Base-by-base conservation (phyloP, 2,329 filamentous ascomycete species). In the Alternaria tenuissima region DNA sequence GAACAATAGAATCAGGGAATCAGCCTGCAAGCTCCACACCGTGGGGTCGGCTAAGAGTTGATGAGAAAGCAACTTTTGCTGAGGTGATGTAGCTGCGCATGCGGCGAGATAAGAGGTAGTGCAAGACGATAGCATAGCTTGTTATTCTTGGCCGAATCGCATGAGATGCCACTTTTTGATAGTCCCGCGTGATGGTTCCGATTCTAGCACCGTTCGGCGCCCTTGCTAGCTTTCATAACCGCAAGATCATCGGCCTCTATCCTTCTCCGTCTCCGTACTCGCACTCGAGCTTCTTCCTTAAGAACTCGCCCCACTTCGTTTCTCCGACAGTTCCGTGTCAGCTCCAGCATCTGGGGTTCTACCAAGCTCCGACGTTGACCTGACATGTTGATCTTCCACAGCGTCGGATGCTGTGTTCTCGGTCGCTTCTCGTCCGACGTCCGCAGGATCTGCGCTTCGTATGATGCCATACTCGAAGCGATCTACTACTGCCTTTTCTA, bases 401-500 rank as follows among this genome's bases (percentile, higher is more conserved):
- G 12, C 22, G 9, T 43, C 36, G 22, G 48, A 49, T 32, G 14
- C 32, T 42, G 24, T 26, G 28, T 38, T 34, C 14, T 54, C 49
- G 42, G 39, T 11, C 16, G 6, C 18, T 39, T 9, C 14, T 26
- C 11, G n/a, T 30, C 44, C 38, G 26, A 38, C 32, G 12, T 34
- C 34, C 34, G 43, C n/a, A 0, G n/a, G 34, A n/a, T 26, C n/a
- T 18, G n/a, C n/a, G 18, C 30, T 55, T 28, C 58, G 52, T 48
- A 53, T 24, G 5, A 46, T 59, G 5, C 46, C 57, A 44, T 59
- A 61, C 51, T 66, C 55, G 51, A 72, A 71, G 14, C 55, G 55
- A 48, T 57, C 60, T 24, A 57, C 51, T 2, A 72, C 65, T 11
- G 60, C 52, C 44, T 47, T 57, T 44, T 68, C 68, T 4, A 67